Conservation (phyloP, 1,139 yeast species). For the Maudiozyma humilis region DNA sequence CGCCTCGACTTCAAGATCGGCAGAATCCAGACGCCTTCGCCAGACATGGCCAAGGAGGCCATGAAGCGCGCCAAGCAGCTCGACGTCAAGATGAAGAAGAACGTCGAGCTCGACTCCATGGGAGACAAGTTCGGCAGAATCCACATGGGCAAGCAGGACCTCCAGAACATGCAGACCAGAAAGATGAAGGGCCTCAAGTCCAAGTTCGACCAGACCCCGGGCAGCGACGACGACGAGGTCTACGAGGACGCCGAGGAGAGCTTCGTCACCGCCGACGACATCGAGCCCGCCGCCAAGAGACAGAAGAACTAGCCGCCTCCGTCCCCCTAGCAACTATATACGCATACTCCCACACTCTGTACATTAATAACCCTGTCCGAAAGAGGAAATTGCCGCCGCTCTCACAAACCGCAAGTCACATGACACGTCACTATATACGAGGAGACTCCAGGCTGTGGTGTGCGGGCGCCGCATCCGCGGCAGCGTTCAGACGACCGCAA, state of each 20-base stretch:
- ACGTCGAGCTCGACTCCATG: slow-evolving; percentile 74
- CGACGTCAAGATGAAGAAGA: slow-evolving; percentile 79
- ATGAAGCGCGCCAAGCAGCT: slow-evolving; percentile 71
- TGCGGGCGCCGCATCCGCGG: no score
- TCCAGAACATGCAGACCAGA: slow-evolving; percentile 83
- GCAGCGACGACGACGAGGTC: slow-evolving; percentile 33
- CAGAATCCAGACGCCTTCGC: slow-evolving; percentile 72
- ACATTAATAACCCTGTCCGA: not conserved
- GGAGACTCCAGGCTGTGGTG: no score
- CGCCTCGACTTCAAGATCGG: slow-evolving; percentile 89
- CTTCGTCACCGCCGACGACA: slow-evolving; percentile 47
- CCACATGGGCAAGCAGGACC: slow-evolving; percentile 93
- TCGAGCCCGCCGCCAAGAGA: slow-evolving; percentile 38
- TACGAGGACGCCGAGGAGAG: slow-evolving; percentile 62
- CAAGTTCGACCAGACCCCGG: slow-evolving; percentile 57
- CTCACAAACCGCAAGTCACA: not conserved
- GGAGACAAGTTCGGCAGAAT: slow-evolving; percentile 97
- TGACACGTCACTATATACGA: not conserved
- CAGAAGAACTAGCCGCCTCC: slow-evolving; percentile 29
- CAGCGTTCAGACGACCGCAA: no score
- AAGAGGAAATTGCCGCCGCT: not conserved
- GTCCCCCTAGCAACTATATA: no score
- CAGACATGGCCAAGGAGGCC: slow-evolving; percentile 90
- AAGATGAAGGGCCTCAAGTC: slow-evolving; percentile 97
- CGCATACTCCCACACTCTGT: no score